Percentiles rank a stretch among this genome's conserved stretches.
phyloP scores from a whole-genome alignment of 2,329 filamentous ascomycete genomes.

The Decorospora gaudefroyi region DNA sequence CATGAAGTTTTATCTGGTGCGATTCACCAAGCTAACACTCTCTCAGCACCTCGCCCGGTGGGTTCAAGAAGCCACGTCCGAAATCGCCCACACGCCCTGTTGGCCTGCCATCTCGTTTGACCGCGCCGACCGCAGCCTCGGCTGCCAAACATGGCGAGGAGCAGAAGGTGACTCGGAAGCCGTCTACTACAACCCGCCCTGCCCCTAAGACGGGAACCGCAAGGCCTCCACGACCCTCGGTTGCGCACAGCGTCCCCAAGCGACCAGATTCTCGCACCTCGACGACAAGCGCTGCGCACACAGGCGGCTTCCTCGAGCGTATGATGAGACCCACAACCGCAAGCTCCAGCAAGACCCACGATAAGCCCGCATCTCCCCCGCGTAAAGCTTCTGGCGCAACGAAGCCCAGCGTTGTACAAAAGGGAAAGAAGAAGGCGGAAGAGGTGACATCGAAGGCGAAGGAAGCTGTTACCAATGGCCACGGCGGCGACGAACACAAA shows the following conservation, averaged over 20 bases:
- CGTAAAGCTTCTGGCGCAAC: slow-evolving; percentile 31
- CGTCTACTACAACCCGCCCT: slow-evolving; percentile 47
- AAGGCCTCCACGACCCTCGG: slow-evolving; percentile 44
- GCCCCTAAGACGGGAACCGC: slow-evolving; percentile 36
- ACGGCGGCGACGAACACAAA: slow-evolving; percentile 28
- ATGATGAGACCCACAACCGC: slow-evolving; percentile 79
- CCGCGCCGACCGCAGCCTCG: slow-evolving; percentile 70
- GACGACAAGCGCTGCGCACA: slow-evolving; percentile 61
- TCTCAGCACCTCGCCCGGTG: slow-evolving; percentile 31
- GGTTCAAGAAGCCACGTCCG: slow-evolving; percentile 47
- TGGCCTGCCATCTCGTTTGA: slow-evolving; percentile 68
- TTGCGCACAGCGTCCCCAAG: slow-evolving; percentile 50
- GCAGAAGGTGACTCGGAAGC: slow-evolving; percentile 47
- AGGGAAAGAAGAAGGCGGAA: slow-evolving; percentile 46
- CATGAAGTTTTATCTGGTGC: not conserved
- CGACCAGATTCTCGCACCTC: slow-evolving; percentile 56
- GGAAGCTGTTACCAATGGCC: slow-evolving; percentile 38
- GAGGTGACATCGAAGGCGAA: slow-evolving; percentile 44
- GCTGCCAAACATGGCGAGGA: slow-evolving; percentile 61
- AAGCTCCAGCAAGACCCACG: slow-evolving; percentile 68
- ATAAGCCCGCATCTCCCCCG: slow-evolving; percentile 58
- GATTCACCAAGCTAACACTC: slow-evolving; percentile 8
- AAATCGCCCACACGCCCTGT: slow-evolving; percentile 71
- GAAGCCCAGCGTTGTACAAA: slow-evolving; percentile 34
- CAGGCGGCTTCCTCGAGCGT: slow-evolving; percentile 74